Evolutionary conservation across 2,329 filamentous ascomycete species (phyloP), one percentile per base, ranked within the genome.

Genomic region (Neophaeococcomyces aloes): DNA sequence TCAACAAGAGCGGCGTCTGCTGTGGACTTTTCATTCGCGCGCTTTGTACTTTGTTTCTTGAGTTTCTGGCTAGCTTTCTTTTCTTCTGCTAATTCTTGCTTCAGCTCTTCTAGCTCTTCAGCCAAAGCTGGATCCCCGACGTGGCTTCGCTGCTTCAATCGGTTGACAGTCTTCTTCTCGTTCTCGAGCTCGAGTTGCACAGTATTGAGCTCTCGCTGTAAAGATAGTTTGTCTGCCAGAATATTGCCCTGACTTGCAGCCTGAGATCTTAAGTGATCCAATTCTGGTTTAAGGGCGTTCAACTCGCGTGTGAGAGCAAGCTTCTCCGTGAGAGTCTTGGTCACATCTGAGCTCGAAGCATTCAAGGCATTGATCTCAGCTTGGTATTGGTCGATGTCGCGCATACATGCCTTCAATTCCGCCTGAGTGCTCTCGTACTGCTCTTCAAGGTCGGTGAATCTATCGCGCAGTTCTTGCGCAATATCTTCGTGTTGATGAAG

Each of bases 141-240:
- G 59, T 58, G 72, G 58, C 59, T 66, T 50, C 37, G 65, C 67
- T 53, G 63, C 60, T 52, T 73, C 3, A 72, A 73, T 40, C 79
- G 75, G 52, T 80, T 75, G 7, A 75, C 69, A 2, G 78, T 73
- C n/a, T 79, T 75, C 60, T 79, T 89, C 59, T 91, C 85, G 52
- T 83, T 85, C 51, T 88, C 85, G 2, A 94, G 71, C 54, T 94
- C 83, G 33, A 86, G 79, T 60, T 94, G 83, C 2, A 88, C 63
- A 1, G 81, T 78, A 56, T 74, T 81, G 21, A 94, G 62, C 62
- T 91, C 84, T 36, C 83, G 79, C 58, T 91, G 81, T 11, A 95
- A 65, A 2, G 81, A 74, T 35, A 89, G 70, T 61, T 93, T 94
- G 58, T 94, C 86, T 1, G 81, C 71, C 13, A 93, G 68, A 8